These are phyloP conservation scores for Podosphaera leucotricha DNA, from an alignment of 2,329 filamentous ascomycete species.

Conservation along the genomic window DNA sequence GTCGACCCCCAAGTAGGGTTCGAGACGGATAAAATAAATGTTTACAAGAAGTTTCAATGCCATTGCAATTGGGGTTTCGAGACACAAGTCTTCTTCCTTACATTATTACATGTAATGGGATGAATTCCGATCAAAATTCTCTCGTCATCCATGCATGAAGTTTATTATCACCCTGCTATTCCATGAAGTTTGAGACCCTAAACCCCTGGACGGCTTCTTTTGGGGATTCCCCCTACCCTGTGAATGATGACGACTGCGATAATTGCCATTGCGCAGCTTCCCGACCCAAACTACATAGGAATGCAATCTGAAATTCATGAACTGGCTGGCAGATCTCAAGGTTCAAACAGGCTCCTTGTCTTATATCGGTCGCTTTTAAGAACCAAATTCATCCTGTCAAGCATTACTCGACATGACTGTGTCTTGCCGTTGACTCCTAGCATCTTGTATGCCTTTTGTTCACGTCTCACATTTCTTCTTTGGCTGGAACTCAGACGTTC, in stretches of 20 bases:
- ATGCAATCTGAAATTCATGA: slow-evolving; percentile 7
- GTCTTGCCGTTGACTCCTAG: slow-evolving; percentile 12
- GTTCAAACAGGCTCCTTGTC: slow-evolving; percentile 14
- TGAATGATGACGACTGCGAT: slow-evolving; percentile 7
- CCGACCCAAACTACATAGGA: slow-evolving; percentile 9
- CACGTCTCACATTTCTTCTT: slow-evolving; percentile 20
- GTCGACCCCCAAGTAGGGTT: too few species aligned
- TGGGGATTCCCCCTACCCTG: slow-evolving; percentile 10
- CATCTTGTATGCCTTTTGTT: slow-evolving; percentile 7
- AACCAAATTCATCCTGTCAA: slow-evolving; percentile 2
- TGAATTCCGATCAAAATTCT: too few species aligned
- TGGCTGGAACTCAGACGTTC: slow-evolving; percentile 13
- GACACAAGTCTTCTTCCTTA: too few species aligned
- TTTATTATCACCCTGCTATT: too few species aligned
- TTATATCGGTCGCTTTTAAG: slow-evolving; percentile 3
- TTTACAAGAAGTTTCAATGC: too few species aligned
- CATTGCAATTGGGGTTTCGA: too few species aligned
- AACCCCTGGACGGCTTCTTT: slow-evolving; percentile 3
- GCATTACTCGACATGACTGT: slow-evolving; percentile 10
- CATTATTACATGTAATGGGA: too few species aligned
- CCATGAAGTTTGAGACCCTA: too few species aligned
- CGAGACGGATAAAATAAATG: too few species aligned
- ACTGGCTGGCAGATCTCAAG: slow-evolving; percentile 13
- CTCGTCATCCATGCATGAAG: too few species aligned
- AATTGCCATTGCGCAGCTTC: slow-evolving; percentile 16